Percentiles rank a stretch among this genome's conserved stretches.
Conservation (phyloP, 73 alveolate species). For the Effrenium voratum region DNA sequence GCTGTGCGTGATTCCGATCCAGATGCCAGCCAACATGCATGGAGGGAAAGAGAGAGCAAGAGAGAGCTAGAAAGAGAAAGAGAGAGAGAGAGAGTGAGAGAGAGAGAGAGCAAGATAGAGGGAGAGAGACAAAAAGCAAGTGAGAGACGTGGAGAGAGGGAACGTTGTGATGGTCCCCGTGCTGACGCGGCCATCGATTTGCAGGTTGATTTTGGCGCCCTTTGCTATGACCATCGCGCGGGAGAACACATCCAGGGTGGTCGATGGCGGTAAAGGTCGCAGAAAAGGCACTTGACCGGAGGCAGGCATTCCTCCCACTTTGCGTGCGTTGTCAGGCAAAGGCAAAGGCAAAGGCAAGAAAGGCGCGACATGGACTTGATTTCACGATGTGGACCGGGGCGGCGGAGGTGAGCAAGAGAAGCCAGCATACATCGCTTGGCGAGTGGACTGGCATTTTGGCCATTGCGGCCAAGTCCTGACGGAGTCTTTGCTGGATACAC, state of each 20-base stretch:
- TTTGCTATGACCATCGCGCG: slow-evolving; percentile 83
- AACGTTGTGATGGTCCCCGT: not conserved
- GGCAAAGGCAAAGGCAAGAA: slow-evolving; percentile 76
- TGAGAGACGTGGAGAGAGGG: no score
- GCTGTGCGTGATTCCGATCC: no score
- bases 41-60: no score
- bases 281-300: slow-evolving; percentile 20
- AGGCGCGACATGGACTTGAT: no score
- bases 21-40: no score
- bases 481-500: not conserved
- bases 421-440: slow-evolving; percentile 80
- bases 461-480: slow-evolving; percentile 49
- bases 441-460: slow-evolving; percentile 73
- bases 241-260: slow-evolving; percentile 77
- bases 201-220: slow-evolving; percentile 79
- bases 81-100: no score
- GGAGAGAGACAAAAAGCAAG: no score
- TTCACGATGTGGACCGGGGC: no score
- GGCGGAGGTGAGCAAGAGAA: no score
- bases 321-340: slow-evolving; percentile 23
- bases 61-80: no score
- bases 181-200: not conserved
- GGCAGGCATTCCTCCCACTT: not conserved
- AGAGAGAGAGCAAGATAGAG: no score
- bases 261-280: slow-evolving; percentile 39